Conservation (phyloP, 2,329 filamentous ascomycete species). For the Chrysoporthe deuterocubensis region DNA sequence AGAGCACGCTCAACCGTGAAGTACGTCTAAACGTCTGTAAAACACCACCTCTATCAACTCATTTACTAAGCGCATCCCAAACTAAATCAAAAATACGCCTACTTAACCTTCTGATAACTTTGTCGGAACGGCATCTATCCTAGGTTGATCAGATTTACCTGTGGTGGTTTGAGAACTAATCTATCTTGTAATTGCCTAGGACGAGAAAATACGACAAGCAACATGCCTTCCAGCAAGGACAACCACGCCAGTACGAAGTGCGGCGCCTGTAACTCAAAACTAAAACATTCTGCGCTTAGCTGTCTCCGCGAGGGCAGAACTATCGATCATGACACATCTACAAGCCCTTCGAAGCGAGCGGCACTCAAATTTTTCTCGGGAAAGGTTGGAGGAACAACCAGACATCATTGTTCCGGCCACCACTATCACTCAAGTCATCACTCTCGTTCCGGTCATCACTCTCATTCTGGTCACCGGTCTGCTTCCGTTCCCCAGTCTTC, state of each 20-base stretch:
- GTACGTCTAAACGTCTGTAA: not conserved
- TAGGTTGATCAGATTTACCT: not conserved
- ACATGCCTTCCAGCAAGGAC: not conserved
- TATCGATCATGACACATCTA: not conserved
- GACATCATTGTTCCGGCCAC: not conserved
- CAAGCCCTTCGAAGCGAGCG: not conserved
- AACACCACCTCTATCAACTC: not conserved
- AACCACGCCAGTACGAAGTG: not conserved
- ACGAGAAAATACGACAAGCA: not conserved
- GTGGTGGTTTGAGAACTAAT: not conserved
- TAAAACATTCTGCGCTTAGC: not conserved
- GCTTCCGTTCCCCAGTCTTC: too few relatives aligned
- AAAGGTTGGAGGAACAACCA: not conserved
- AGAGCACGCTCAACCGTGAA: not conserved
- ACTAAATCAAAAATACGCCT: not conserved
- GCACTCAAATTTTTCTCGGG: not conserved
- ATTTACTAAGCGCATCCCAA: not conserved
- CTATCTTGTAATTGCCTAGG: not conserved
- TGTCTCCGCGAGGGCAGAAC: not conserved
- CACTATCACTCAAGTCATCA: too few relatives aligned
- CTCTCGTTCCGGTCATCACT: too few relatives aligned
- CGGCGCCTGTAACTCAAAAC: not conserved
- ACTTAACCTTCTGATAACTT: too few relatives aligned
- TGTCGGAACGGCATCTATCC: not conserved
- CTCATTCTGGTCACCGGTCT: too few relatives aligned